Evolutionary conservation across 768 basidiomycete genomes (phyloP).

Genomic region (Mycena capillaripes): DNA sequence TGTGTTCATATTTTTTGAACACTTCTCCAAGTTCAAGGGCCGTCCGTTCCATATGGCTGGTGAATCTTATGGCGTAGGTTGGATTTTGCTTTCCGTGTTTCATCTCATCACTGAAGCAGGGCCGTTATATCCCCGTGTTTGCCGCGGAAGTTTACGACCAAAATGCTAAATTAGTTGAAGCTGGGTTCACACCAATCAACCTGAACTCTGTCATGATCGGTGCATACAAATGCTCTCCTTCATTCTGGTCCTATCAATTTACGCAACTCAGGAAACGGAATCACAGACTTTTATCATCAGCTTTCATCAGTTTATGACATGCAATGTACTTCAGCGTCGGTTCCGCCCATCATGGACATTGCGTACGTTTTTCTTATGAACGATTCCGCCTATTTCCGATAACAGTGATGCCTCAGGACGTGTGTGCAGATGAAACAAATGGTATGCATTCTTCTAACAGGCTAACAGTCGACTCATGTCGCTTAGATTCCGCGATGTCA

Average conservation of each 20-base stretch:
- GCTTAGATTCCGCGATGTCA: constrained; percentile 70
- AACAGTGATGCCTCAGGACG: constrained; percentile 37
- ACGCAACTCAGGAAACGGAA: constrained; percentile 54
- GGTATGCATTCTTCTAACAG: constrained; percentile 46
- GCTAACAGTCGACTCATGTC: constrained; percentile 56
- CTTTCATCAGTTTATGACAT: constrained; percentile 59
- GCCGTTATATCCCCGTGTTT: constrained; percentile 66
- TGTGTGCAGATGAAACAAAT: constrained; percentile 60
- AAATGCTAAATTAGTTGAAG: constrained; percentile 53
- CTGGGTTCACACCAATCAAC: constrained; percentile 64
- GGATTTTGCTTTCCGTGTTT: neutral
- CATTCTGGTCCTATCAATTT: neutral
- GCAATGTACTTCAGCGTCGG: constrained; percentile 57
- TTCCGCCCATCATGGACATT: constrained; percentile 52
- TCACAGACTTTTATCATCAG: constrained; percentile 56
- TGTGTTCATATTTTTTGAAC: constrained; percentile 79
- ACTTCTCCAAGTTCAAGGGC: constrained; percentile 79
- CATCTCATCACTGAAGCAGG: constrained; percentile 45
- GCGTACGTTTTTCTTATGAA: constrained; percentile 38
- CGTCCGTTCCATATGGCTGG: constrained; percentile 74
- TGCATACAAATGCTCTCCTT: constrained; percentile 26
- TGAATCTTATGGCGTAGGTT: constrained; percentile 67
- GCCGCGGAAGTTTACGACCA: constrained; percentile 63
- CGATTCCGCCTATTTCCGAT: neutral
- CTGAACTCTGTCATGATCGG: constrained; percentile 62